phyloP scores from a whole-genome alignment of 2,329 filamentous ascomycete genomes.

The Leptoxyphium fumago region DNA sequence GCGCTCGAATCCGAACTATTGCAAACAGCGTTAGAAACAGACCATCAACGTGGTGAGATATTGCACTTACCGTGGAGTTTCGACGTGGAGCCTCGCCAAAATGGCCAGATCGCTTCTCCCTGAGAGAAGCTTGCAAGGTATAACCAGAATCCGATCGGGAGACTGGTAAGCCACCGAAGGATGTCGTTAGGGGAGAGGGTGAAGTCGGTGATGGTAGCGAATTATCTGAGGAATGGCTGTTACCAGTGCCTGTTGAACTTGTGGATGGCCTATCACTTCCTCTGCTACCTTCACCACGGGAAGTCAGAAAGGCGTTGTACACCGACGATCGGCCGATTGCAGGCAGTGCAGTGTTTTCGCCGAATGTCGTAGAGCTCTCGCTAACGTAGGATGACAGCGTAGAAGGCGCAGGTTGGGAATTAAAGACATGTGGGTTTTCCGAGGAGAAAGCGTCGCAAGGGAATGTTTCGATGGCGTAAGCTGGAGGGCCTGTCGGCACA shows the following conservation, averaged over 20 bases:
- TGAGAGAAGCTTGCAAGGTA: conserved; percentile 67
- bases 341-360: conserved; percentile 41
- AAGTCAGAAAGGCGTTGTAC: conserved; percentile 81
- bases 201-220: conserved; percentile 50
- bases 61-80: conserved; percentile 55
- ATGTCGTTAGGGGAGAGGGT: conserved; percentile 66
- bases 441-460: conserved; percentile 81
- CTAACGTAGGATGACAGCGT: conserved; percentile 75
- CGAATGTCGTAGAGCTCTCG: conserved; percentile 80
- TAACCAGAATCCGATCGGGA: conserved; percentile 87
- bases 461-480: conserved; percentile 85
- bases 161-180: conserved; percentile 66
- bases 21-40: conserved; percentile 14
- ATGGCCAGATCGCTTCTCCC: conserved; percentile 88
- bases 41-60: conserved; percentile 15
- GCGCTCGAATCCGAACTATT: conserved; percentile 59
- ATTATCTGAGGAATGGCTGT: conserved; percentile 21
- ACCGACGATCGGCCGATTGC: conserved; percentile 45
- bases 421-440: conserved; percentile 71
- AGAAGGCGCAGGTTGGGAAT: conserved; percentile 51
- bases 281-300: conserved; percentile 49
- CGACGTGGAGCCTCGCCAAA: conserved; percentile 71
- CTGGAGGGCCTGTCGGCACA: conserved; percentile 73
- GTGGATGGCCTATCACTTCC: conserved; percentile 63
- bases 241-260: conserved; percentile 37